Evolutionary conservation across 176 grass and related monocot species (phyloP), one percentile per base, ranked within the genome.

Genomic region (Oryza brachyantha): DNA sequence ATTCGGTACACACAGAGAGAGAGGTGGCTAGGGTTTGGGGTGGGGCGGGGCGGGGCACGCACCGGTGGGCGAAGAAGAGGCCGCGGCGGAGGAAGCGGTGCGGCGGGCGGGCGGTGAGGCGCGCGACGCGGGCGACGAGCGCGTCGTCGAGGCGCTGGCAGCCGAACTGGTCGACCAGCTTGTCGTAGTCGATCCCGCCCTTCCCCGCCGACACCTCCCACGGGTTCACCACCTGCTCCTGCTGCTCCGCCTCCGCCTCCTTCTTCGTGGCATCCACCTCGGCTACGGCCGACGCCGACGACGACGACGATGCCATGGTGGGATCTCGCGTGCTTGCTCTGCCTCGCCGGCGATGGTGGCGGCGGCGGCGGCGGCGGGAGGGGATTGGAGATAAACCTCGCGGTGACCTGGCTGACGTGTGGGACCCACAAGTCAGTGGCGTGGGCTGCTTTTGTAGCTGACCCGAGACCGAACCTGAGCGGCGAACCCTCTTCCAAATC

Each of bases 121-220:
- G 76, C 13, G 65, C 87, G 58, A 97, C 22, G 73, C 92, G 85
- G 46, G 61, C 74, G 43, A 94, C 77, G 63, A 97, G 72, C 22
- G 42, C 43, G 37, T 38, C 43, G 55, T 97, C 89, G 5, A 97
- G 70, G 32, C 80, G 85, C 87, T 98, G 92, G 85, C 89, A 98
- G 0, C 92, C 95, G 81, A 98, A 98, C 73, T 94, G 88, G 69
- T 94, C 95, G 41, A 98, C 86, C 34, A 99, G 78, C 87, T 98
- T 98, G 69, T 98, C 92, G 87, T 98, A 98, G 87, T 98, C 92
- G 80, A 98, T 90, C 76, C 92, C 92, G 73, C 89, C 92, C 63
- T 90, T 88, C 73, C 91, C 91, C 29, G 89, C 89, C 40, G 89
- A 92, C 76, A 97, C 95, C 87, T 92, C 95, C 95, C 95, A 97